Evolutionary conservation across 768 basidiomycete species (phyloP), one percentile per base, ranked within the genome.

Genomic region (Mycena rebaudengoi): DNA sequence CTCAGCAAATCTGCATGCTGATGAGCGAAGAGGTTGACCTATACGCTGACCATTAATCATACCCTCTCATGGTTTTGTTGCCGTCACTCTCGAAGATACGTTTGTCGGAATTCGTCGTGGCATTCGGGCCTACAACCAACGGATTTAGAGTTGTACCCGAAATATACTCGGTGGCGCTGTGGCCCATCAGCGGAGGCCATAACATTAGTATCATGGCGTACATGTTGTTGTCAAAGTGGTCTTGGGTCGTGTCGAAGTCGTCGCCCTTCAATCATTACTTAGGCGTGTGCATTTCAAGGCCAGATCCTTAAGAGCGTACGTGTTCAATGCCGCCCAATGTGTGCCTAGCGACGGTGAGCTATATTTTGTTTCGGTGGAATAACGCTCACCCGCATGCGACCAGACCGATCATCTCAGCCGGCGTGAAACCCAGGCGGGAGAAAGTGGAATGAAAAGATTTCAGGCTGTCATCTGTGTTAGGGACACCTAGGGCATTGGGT

Each of bases 151-250:
- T 44, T n/a, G 61, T 54, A 3, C 61, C 61, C 5, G 41, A 25
- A 16, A 62, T 45, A 14, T 41, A 63, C 44, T 63, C 51, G 2
- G 62, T 57, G 16, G 55, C 45, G 28, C 62, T 63, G n/a, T n/a
- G n/a, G n/a, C n/a, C n/a, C n/a, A n/a, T n/a, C n/a, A n/a, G n/a
- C n/a, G n/a, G n/a, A n/a, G n/a, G n/a, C n/a, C 12, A 29, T 8
- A 44, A 2, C 33, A 10, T 29, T 25, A 13, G 10, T 11, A 26
- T n/a, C 5, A 12, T 10, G 5, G 7, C 49, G 4, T 32, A 60
- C 59, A 60, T 45, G 7, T 60, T 50, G 39, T 61, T 61, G 20
- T 61, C 60, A 18, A 61, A 61, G 8, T 18, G 26, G 11, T 20
- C 39, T 21, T 29, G 25, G 1, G 60, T 52, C 2, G 49, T 12